These are phyloP conservation scores for Geum urbanum DNA, from an alignment of 306 rosid genomes.

Conservation along the genomic window DNA sequence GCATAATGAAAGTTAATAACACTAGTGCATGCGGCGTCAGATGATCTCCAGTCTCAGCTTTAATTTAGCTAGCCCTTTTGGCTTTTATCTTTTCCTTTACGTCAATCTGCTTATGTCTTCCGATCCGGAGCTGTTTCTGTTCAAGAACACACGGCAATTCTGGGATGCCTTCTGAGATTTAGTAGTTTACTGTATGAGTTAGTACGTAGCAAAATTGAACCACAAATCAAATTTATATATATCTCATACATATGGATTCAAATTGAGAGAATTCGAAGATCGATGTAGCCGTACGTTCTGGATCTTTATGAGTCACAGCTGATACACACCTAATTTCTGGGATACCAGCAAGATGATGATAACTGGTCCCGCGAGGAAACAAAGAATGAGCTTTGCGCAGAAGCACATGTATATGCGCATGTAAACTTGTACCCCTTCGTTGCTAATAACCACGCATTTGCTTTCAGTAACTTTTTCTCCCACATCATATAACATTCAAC, in stretches of 20 bases:
- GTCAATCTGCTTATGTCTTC: background rate
- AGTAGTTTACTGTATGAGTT: too few relatives aligned
- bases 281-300: background rate
- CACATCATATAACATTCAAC: too few relatives aligned
- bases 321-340: background rate
- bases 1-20: background rate
- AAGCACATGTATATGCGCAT: background rate
- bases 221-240: too few relatives aligned
- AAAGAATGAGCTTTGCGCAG: background rate
- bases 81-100: background rate
- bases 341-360: background rate
- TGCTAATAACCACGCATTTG: background rate
- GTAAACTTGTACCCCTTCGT: background rate
- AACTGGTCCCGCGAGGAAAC: background rate
- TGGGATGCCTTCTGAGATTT: too few relatives aligned
- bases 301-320: background rate
- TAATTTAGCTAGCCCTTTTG: background rate
- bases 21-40: background rate
- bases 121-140: background rate
- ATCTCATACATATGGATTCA: background rate
- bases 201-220: too few relatives aligned
- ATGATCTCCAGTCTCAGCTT: background rate
- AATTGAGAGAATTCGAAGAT: background rate
- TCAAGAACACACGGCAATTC: too few relatives aligned
- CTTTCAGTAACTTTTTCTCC: background rate